Percentiles rank a stretch among this genome's conserved stretches.
These are phyloP conservation scores for Kluyveromyces marxianus DNA, from an alignment of 1,139 yeast genomes.

Conservation along the genomic window DNA sequence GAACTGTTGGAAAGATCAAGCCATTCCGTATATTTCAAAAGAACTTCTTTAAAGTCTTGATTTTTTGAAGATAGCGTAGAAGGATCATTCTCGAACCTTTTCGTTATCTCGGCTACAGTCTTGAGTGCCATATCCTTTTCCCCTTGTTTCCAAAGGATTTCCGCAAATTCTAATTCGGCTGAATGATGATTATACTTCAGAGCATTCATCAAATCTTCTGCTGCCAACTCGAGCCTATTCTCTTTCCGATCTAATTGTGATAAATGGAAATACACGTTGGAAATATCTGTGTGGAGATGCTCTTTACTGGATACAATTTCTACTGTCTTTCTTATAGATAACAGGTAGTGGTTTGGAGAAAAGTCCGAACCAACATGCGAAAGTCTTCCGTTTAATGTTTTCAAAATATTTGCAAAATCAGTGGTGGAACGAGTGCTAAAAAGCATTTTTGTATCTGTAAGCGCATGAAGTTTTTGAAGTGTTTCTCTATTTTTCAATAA, in stretches of 20 bases:
- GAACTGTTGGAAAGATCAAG: conserved; percentile 80
- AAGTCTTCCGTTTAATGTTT: conserved; percentile 35
- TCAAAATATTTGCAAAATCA: conserved; percentile 19
- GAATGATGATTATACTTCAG: conserved; percentile 35
- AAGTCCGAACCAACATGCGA: conserved; percentile 54
- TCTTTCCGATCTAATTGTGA: conserved; percentile 65
- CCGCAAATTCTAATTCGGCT: conserved; percentile 76
- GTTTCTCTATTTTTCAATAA: conserved; percentile 49
- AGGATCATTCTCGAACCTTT: conserved; percentile 19
- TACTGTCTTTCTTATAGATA: conserved; percentile 53
- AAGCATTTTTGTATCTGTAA: conserved; percentile 48
- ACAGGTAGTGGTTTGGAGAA: conserved; percentile 52
- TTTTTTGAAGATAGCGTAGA: conserved; percentile 10
- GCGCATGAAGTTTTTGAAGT: conserved; percentile 60
- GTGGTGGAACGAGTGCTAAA: conserved; percentile 19
- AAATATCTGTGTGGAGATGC: conserved; percentile 36
- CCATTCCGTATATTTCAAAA: conserved; percentile 83
- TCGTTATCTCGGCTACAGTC: conserved; percentile 43
- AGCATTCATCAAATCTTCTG: conserved; percentile 66
- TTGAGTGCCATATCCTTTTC: conserved; percentile 82
- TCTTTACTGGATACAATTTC: conserved; percentile 36
- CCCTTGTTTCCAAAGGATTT: conserved; percentile 84
- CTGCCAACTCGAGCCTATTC: conserved; percentile 65
- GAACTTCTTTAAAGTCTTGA: conserved; percentile 43
- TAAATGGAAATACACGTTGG: conserved; percentile 48